Evolutionary conservation across 2,329 filamentous ascomycete species (phyloP), one percentile per base, ranked within the genome.

Genomic region (Clathrospora elynae): DNA sequence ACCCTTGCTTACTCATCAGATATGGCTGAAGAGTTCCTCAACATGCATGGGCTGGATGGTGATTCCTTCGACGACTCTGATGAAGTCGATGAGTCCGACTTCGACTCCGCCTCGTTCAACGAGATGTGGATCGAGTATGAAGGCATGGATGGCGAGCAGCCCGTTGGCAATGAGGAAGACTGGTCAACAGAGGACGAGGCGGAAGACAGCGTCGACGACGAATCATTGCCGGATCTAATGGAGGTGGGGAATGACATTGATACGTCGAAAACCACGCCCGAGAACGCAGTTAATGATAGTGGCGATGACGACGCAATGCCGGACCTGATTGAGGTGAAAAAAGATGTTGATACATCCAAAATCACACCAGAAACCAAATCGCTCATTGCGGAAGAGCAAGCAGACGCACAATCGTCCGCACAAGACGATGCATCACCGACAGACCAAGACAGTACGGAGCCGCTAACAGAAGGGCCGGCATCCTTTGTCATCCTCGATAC

Each of bases 1-100:
- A 64, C 75, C 2, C 68, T 81, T 12, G 73, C 78, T 4, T 73
- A 77, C 34, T 70, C 73, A 39, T 68, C 62, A 33, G 71, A 75
- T 20, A 67, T 73, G 61, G 68, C 71, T 35, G 59, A 62, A 7
- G 61, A 64, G 5, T 52, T 61, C 3, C 41, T 59, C 13, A 50
- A 57, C 26, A 57, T 48, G 51, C 51, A 53, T 35, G 60, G 37
- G 16, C 40, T 61, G 4, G 66, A 67, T 9, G 60, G 53, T 17
- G 51, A 59, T 12, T 67, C 62, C 5, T 55, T 61, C 8, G 64
- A 68, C 5, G 61, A 66, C 9, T 63, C 61, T 5, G 66, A 71
- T 8, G 57, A 66, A 12, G 67, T 70, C 5, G 51, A 61, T 17
- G 44, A 55, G 19, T 62, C 62, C 2, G 62, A 66, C 29, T 64